Evolutionary conservation across 2,329 filamentous ascomycete genomes (phyloP).

Genomic region (Dothideomycetes sp.): DNA sequence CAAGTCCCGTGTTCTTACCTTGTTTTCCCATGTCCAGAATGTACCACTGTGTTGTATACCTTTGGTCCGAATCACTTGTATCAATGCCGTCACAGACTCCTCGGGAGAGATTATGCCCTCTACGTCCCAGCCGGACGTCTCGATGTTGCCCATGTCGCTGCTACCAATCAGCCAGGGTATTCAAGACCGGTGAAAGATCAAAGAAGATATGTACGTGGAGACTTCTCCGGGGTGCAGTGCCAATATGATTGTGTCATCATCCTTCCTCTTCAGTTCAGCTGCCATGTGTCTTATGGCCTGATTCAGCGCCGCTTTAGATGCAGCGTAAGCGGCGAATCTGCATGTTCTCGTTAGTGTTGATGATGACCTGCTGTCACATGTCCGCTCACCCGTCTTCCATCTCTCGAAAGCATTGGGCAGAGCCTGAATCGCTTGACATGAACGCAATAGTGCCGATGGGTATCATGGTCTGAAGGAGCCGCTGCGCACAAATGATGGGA

Average conservation of each 20-base stretch:
- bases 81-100: slow-evolving; percentile 40
- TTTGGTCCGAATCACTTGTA: slow-evolving; percentile 40
- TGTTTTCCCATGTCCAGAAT: slow-evolving; percentile 46
- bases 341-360: slow-evolving; percentile 1
- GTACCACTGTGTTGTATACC: slow-evolving; percentile 39
- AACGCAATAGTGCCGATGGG: slow-evolving; percentile 41
- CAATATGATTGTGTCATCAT: slow-evolving; percentile 37
- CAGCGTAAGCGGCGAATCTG: slow-evolving; percentile 44
- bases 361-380: no score
- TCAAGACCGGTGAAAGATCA: no score
- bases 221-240: slow-evolving; percentile 50
- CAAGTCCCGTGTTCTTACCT: slow-evolving; percentile 12
- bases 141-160: slow-evolving; percentile 43
- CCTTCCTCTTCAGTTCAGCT: slow-evolving; percentile 41
- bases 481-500: slow-evolving; percentile 45
- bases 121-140: slow-evolving; percentile 40
- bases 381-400: slow-evolving; percentile 41
- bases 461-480: slow-evolving; percentile 36
- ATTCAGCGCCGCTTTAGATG: slow-evolving; percentile 47
- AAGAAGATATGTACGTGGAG: slow-evolving; percentile 27
- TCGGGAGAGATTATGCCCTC: slow-evolving; percentile 40
- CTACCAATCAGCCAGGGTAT: slow-evolving; percentile 3
- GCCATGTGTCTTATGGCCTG: slow-evolving; percentile 45
- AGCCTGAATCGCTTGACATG: slow-evolving; percentile 48
- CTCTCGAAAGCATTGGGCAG: slow-evolving; percentile 38